Base-by-base conservation (phyloP, 2,329 filamentous ascomycete species). In the Macrophomina phaseolina region DNA sequence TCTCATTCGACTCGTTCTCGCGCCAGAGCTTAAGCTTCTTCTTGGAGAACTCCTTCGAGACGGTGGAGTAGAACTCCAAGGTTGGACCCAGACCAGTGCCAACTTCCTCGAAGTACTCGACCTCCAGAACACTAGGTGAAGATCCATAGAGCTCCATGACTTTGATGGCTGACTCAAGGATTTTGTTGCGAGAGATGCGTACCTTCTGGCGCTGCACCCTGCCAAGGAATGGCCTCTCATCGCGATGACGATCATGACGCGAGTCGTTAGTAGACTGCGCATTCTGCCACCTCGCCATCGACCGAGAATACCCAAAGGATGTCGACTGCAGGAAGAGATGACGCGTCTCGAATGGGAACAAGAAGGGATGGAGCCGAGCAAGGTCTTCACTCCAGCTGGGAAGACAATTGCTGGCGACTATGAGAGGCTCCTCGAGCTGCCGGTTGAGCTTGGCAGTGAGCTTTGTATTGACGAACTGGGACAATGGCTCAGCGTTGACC, bases 41-140 rank as follows among this genome's bases (percentile, higher is more conserved):
- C 84, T 95, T 97, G 0, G 92, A 94, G 74, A 98, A 98, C 77
- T 99, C 95, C 73, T 92, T 95, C 0, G 95, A 99, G 1, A 98
- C 94, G 0, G 92, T 97, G 0, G 95, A 97, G 80, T 99, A 99
- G 77, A 99, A 99, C 76, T 99, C 95, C 14, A 99, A 85, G 0
- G 95, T 99, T 4, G 95, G 95, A 0, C 95, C 95, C 53, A 99
- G 85, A 55, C 95, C 95, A 30, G 96, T 99, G 66, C 95, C 95
- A 28, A 99, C 95, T 80, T 99, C 95, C 74, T 98, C 95, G 72
- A 99, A 99, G 75, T 99, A 99, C 75, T 99, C 96, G 1, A 99
- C 94, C 75, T 99, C 95, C 0, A 99, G 82, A 34, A 98, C 92
- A 76, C 94, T 98, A 67, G 97, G 92, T 0, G 94, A 97, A n/a